Base-by-base conservation (phyloP, 2,329 filamentous ascomycete genomes). In the Colletotrichum sp. region DNA sequence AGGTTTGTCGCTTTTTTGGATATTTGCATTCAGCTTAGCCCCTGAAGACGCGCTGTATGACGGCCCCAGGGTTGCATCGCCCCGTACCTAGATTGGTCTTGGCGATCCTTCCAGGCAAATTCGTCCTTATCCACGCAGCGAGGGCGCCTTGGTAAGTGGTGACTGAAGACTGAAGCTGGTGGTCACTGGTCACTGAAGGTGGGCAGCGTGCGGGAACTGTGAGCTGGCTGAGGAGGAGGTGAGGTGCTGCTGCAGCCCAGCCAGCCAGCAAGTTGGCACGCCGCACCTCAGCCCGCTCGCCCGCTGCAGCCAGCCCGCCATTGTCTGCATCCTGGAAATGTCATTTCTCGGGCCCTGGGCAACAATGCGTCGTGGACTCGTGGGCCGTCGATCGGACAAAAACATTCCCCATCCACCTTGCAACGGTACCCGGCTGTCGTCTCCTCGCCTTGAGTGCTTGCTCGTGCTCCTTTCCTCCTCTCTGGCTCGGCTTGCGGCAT, bases 1-100 rank as follows among this genome's bases (percentile, higher is more conserved):
- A 66, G 16, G 57, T 30, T 21, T 61, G 57, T 36, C 63, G 24
- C 36, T 52, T 73, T 75, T 71, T 65, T 43, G 52, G 32, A 52
- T 65, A 52, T 65, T 73, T 65, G 71, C 70, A 73, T 68, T 52
- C 73, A 72, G 73, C 63, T 73, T 75, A 73, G 74, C 70, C 70
- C 55, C 59, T 57, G 36, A 68, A 52, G 24, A 71, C 48, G 32
- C 71, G 59, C 67, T 71, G 21, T 26, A 39, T 59, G 57, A 65
- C 39, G 69, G 61, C 39, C 64, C 63, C 69, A 71, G 65, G 68
- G 73, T 72, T 30, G 70, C 70, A 73, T 73, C 48, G 65, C 28
- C 64, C 43, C 39, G 43, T 26, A 73, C 61, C n/a, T 72, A 55
- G 34, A 73, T 30, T 48, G 64, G 55, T 68, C 70, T 75, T 75